phyloP scores from a whole-genome alignment of 2,329 filamentous ascomycete genomes.

The Juglanconis oblonga region DNA sequence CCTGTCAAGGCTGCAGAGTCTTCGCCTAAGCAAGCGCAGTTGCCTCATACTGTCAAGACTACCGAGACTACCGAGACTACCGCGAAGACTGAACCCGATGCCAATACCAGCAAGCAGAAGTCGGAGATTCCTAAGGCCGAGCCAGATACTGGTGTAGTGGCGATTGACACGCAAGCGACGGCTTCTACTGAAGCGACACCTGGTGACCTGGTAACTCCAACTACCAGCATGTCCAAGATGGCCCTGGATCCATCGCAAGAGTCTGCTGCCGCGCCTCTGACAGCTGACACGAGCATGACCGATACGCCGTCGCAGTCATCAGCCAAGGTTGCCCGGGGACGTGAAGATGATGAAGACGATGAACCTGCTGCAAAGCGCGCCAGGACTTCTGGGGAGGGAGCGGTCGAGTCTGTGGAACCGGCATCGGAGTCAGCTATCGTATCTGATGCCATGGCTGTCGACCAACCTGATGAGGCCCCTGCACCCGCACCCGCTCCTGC shows the following conservation, averaged over 20 bases:
- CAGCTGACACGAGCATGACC: slow-evolving; percentile 40
- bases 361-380: slow-evolving; percentile 78
- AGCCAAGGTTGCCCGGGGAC: slow-evolving; percentile 67
- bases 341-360: slow-evolving; percentile 68
- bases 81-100: neutral
- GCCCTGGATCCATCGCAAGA: slow-evolving; percentile 35
- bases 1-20: neutral
- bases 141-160: neutral
- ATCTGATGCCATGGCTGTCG: slow-evolving; percentile 29
- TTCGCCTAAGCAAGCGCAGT: neutral
- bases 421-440: slow-evolving; percentile 31
- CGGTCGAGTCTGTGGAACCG: slow-evolving; percentile 40
- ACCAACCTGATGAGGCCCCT: slow-evolving; percentile 25
- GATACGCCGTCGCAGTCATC: slow-evolving; percentile 37
- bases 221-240: slow-evolving; percentile 37
- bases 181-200: slow-evolving; percentile 25
- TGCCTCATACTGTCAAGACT: neutral
- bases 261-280: slow-evolving; percentile 25
- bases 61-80: neutral
- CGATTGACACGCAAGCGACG: slow-evolving; percentile 22
- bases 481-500: slow-evolving; percentile 26
- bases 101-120: neutral
- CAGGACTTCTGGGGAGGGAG: slow-evolving; percentile 48
- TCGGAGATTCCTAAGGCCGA: neutral
- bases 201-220: slow-evolving; percentile 34